Conservation (phyloP, 2,329 filamentous ascomycete genomes). For the Beauveria medogensis region DNA sequence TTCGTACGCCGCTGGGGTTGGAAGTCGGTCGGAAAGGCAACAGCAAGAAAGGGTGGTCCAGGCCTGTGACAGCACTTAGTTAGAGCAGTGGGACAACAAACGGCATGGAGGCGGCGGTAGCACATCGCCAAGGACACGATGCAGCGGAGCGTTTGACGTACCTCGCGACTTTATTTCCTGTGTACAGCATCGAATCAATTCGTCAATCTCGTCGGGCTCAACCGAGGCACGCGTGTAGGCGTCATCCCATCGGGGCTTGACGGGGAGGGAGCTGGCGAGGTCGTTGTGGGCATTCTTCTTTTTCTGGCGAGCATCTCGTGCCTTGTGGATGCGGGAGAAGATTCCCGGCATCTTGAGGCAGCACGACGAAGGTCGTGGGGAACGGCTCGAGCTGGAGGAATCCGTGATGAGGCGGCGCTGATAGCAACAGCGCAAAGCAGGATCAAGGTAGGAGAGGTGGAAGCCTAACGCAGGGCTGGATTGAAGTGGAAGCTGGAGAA, state of each 20-base stretch:
- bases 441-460: not conserved
- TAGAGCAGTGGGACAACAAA: not conserved
- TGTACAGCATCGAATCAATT: slow-evolving; percentile 77
- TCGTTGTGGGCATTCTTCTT: slow-evolving; percentile 57
- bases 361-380: not conserved
- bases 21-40: slow-evolving; percentile 90
- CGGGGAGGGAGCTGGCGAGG: slow-evolving; percentile 42
- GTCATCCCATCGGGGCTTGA: slow-evolving; percentile 77
- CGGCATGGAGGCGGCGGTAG: not conserved
- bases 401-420: slow-evolving; percentile 1
- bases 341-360: slow-evolving; percentile 44
- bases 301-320: slow-evolving; percentile 46
- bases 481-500: not conserved
- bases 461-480: not conserved
- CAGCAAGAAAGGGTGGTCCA: slow-evolving; percentile 86
- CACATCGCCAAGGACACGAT: slow-evolving; percentile 14
- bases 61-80: slow-evolving; percentile 43
- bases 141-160: slow-evolving; percentile 31
- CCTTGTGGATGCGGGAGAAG: slow-evolving; percentile 54
- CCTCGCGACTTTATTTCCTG: slow-evolving; percentile 90
- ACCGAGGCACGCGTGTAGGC: slow-evolving; percentile 77
- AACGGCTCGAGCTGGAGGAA: not conserved
- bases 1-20: slow-evolving; percentile 83
- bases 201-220: slow-evolving; percentile 83
- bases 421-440: slow-evolving; percentile 1